Evolutionary conservation across 2,329 filamentous ascomycete species (phyloP), one percentile per base, ranked within the genome.

Genomic region (Pseudogymnoascus sp.): DNA sequence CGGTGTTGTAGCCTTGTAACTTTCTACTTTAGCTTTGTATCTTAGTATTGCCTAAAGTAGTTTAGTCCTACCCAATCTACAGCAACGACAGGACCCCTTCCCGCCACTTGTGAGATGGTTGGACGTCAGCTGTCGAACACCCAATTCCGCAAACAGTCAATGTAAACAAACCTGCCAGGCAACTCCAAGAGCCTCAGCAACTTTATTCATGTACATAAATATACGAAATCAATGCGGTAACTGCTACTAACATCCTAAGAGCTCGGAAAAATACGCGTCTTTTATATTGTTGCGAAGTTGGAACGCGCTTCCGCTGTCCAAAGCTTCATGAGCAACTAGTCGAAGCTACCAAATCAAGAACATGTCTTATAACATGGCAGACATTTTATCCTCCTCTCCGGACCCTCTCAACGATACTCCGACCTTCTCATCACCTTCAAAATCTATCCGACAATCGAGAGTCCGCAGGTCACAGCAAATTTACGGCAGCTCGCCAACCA

Each of bases 361-460:
- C 41, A 68, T 48, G 48, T 31, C 37, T 63, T 61, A 65, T 65
- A 68, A 67, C 61, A 70, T 69, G 67, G 64, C 67, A 36, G 67
- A 69, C 60, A 65, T 63, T 41, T 66, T 68, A 57, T 63, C 68
- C 51, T 75, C 73, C 31, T 75, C 73, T 16, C 73, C 73, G 39
- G 73, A 75, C 68, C 73, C 73, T n/a, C 69, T 75, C 62, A 73
- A 71, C 60, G 69, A 73, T 61, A 66, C 69, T 61, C 65, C 66
- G 43, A 67, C 68, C 10, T 72, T 68, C 45, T 65, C 69, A 13
- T 70, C 70, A 13, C 69, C 71, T 25, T 48, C 68, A 37, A 74
- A 72, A 65, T 37, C 70, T 61, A 67, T 69, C 54, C 70, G 69
- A 43, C 63, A 67, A 36, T 66, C 69, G 11, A 65, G 62, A 60